Conservation (phyloP, 2,329 filamentous ascomycete genomes). For the Stachybotrys chlorohalonatus region DNA sequence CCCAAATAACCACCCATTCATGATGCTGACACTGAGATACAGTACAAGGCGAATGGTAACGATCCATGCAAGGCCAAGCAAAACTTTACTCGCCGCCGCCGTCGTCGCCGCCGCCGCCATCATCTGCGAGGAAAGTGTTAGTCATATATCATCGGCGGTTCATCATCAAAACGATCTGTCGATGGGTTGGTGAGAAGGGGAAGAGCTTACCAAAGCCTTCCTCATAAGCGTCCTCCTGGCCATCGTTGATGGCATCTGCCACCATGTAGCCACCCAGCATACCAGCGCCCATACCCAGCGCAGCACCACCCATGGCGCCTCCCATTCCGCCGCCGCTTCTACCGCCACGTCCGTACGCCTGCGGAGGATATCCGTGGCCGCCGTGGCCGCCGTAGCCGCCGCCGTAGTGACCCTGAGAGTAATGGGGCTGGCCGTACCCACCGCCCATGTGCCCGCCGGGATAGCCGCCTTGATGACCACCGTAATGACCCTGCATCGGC, state of each 20-base stretch:
- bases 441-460: constrained; percentile 7
- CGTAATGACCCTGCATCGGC: constrained; percentile 1
- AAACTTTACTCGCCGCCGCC: too few species aligned
- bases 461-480: constrained; percentile 12
- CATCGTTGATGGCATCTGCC: constrained; percentile 55
- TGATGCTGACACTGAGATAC: too few species aligned
- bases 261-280: constrained; percentile 69
- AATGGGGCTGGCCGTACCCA: constrained; percentile 19
- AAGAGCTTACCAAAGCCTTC: constrained; percentile 30
- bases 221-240: constrained; percentile 47
- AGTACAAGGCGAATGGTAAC: too few species aligned
- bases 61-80: too few species aligned
- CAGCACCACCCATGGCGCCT: constrained; percentile 65
- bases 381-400: constrained; percentile 17
- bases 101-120: constrained; percentile 19
- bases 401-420: constrained; percentile 14
- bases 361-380: constrained; percentile 9
- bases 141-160: neutral
- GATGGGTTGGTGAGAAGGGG: neutral
- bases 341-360: constrained; percentile 29
- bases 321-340: constrained; percentile 35
- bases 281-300: constrained; percentile 73
- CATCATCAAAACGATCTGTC: neutral
- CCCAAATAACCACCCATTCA: too few species aligned
- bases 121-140: constrained; percentile 8